phyloP scores from a whole-genome alignment of 1,284 basidiomycete genomes.

The Fomes fomentarius region DNA sequence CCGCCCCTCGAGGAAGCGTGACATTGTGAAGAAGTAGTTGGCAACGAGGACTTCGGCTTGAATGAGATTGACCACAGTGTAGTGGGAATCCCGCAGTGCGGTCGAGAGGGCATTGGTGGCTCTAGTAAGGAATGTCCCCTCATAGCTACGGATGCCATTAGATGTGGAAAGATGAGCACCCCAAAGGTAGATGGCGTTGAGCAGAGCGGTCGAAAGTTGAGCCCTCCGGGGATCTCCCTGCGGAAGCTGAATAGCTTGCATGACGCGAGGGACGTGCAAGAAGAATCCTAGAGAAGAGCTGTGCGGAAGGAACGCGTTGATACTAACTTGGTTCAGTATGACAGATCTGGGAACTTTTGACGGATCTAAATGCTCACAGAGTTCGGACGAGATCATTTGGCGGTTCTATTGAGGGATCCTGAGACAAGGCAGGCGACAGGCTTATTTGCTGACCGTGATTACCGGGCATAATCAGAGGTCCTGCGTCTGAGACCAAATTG shows the following conservation, averaged over 20 bases:
- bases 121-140: conserved; percentile 33
- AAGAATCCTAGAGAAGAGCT: conserved; percentile 33
- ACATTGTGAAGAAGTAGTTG: conserved; percentile 45
- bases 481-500: conserved; percentile 6
- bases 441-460: neutral
- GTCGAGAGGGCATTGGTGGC: conserved; percentile 32
- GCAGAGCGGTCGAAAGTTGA: conserved; percentile 29
- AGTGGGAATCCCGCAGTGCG: conserved; percentile 36
- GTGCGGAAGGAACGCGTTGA: conserved; percentile 44
- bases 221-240: conserved; percentile 22
- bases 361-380: conserved; percentile 23
- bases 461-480: conserved; percentile 6
- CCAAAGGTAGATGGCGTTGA: conserved; percentile 35
- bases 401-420: conserved; percentile 20
- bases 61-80: conserved; percentile 42
- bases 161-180: conserved; percentile 29
- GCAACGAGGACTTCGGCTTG: conserved; percentile 51
- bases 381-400: conserved; percentile 22
- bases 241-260: conserved; percentile 19
- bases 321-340: conserved; percentile 31
- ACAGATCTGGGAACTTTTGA: neutral
- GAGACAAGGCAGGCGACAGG: conserved; percentile 6
- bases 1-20: conserved; percentile 44
- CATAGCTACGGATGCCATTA: conserved; percentile 21
- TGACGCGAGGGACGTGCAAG: conserved; percentile 23